Percentiles rank a stretch among this genome's conserved stretches.
These are phyloP conservation scores for Penicillium macrosclerotiorum DNA, from an alignment of 495 filamentous ascomycete genomes.

Conservation along the genomic window DNA sequence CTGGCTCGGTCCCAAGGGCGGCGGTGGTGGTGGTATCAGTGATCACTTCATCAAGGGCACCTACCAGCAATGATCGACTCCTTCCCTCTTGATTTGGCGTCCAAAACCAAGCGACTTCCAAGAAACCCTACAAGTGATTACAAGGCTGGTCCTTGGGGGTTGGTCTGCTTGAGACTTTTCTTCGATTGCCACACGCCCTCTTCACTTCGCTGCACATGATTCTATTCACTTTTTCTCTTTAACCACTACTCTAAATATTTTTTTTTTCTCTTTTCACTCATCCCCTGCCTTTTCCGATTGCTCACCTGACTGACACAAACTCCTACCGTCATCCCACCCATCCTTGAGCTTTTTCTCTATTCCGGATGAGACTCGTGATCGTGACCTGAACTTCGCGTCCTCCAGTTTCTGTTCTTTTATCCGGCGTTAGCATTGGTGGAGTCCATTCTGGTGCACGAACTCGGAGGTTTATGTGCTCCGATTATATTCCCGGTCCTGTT, in stretches of 20 bases:
- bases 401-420: slow-evolving; percentile 30
- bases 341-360: slow-evolving; percentile 16
- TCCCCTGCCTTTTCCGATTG: neutral
- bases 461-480: slow-evolving; percentile 19
- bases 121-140: slow-evolving; percentile 11
- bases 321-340: slow-evolving; percentile 1
- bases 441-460: slow-evolving; percentile 29
- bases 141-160: slow-evolving; percentile 28
- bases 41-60: slow-evolving; percentile 29
- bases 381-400: slow-evolving; percentile 23
- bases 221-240: slow-evolving; percentile 17
- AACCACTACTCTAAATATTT: slow-evolving; percentile 11
- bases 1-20: slow-evolving; percentile 48
- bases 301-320: slow-evolving; percentile 22
- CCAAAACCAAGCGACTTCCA: neutral
- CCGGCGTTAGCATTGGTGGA: slow-evolving; percentile 35
- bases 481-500: slow-evolving; percentile 22
- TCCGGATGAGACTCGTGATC: slow-evolving; percentile 25
- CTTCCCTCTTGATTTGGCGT: neutral
- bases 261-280: slow-evolving; percentile 8
- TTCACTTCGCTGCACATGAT: slow-evolving; percentile 44
- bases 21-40: slow-evolving; percentile 39
- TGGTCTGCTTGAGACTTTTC: neutral
- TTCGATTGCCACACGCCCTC: slow-evolving; percentile 12
- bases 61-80: slow-evolving; percentile 26